phyloP scores from a whole-genome alignment of 306 rosid species.

The Cucumis cinereus region DNA sequence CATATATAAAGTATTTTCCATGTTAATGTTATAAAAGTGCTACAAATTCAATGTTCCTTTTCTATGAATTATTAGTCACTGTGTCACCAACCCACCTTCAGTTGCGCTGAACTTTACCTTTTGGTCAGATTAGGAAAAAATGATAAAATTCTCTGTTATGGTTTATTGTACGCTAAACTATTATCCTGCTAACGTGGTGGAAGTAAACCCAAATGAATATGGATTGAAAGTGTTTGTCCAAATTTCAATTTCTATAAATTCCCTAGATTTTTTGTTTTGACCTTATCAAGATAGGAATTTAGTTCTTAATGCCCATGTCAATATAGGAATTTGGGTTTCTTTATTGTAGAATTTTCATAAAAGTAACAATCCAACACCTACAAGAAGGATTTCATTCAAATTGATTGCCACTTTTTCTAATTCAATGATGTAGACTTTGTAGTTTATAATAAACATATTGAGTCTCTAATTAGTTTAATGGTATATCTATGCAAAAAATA shows the following conservation, averaged over 20 bases:
- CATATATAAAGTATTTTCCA: neutral
- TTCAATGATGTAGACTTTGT: too few relatives aligned
- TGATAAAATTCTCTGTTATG: neutral
- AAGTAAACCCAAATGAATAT: neutral
- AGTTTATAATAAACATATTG: too few relatives aligned
- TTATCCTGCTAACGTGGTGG: neutral
- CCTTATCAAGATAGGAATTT: neutral
- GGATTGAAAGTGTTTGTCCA: neutral
- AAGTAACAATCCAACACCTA: too few relatives aligned
- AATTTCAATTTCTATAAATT: neutral
- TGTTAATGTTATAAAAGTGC: neutral
- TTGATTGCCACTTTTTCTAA: too few relatives aligned
- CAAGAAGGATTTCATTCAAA: too few relatives aligned
- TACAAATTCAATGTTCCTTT: neutral
- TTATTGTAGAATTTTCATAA: too few relatives aligned
- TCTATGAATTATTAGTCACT: neutral
- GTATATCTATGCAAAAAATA: too few relatives aligned
- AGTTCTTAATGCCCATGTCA: neutral
- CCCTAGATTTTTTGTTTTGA: neutral
- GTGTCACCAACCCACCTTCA: neutral
- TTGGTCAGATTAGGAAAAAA: neutral
- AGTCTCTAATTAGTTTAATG: too few relatives aligned
- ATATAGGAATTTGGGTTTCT: neutral
- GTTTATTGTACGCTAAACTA: neutral
- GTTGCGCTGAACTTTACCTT: too few relatives aligned